Conservation (phyloP, 768 basidiomycete species). For the Boletus rex-veris region DNA sequence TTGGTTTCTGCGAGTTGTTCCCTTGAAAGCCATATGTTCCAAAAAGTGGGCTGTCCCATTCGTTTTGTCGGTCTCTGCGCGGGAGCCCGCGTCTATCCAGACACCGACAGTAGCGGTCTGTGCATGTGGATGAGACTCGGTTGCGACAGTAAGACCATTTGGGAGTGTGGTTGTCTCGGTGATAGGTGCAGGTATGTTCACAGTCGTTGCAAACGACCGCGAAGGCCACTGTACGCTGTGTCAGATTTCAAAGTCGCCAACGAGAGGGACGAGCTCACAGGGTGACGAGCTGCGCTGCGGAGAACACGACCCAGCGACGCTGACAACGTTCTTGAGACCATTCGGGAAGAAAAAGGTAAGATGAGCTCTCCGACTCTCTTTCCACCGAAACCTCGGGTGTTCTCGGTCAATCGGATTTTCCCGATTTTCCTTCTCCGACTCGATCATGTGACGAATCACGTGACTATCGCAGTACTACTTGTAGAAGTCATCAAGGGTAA, state of each 20-base stretch:
- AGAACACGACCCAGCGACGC: constrained; percentile 41
- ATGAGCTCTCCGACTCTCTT: not conserved
- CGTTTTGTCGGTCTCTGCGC: constrained; percentile 93
- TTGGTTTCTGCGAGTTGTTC: constrained; percentile 84
- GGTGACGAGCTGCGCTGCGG: constrained; percentile 36
- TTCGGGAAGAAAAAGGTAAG: constrained; percentile 30
- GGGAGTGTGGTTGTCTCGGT: constrained; percentile 91
- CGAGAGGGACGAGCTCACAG: constrained; percentile 26
- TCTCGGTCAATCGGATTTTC: constrained; percentile 29
- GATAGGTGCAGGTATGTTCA: constrained; percentile 62
- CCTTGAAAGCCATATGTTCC: constrained; percentile 98
- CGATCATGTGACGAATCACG: constrained; percentile 2
- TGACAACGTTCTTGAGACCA: constrained; percentile 47
- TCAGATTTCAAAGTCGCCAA: not conserved
- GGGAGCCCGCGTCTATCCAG: constrained; percentile 98
- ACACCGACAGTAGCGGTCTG: constrained; percentile 99
- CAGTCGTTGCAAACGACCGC: constrained; percentile 74
- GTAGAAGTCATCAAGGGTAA: no score
- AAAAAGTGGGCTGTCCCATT: constrained; percentile 98
- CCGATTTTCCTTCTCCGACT: constrained; percentile 26
- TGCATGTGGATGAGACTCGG: constrained; percentile 83
- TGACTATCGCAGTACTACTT: no score
- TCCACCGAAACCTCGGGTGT: constrained; percentile 26
- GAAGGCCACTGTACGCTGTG: constrained; percentile 41
- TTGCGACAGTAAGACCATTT: constrained; percentile 94